Evolutionary conservation across 1,139 yeast species (phyloP).

Genomic region (Suhomyces guaymorum): DNA sequence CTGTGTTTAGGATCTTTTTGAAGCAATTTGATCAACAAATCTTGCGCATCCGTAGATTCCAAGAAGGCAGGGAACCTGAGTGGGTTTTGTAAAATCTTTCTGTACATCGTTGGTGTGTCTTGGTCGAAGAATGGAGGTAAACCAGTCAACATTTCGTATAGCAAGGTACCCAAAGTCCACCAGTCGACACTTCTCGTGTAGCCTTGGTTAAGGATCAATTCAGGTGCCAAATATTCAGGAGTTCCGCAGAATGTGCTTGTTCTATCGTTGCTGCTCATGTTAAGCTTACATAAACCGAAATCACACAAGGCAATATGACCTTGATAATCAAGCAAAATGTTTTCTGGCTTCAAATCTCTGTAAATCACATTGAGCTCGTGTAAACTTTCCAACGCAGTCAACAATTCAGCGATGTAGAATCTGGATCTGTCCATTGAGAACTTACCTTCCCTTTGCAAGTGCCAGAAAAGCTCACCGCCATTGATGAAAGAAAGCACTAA

Average conservation of each 20-base stretch:
- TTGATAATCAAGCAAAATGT: slow-evolving; percentile 87
- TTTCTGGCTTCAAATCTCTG: slow-evolving; percentile 94
- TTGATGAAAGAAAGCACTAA: slow-evolving; percentile 89
- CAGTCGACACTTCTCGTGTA: slow-evolving; percentile 95
- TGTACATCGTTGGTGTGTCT: slow-evolving; percentile 91
- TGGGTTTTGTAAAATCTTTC: slow-evolving; percentile 87
- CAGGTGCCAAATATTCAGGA: slow-evolving; percentile 96
- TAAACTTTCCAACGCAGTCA: slow-evolving; percentile 87
- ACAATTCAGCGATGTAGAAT: slow-evolving; percentile 89
- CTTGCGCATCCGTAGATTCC: slow-evolving; percentile 81
- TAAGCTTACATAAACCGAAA: slow-evolving; percentile 91
- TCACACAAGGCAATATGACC: slow-evolving; percentile 98
- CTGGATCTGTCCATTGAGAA: slow-evolving; percentile 88
- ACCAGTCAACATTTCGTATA: slow-evolving; percentile 96
- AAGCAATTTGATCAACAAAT: slow-evolving; percentile 70
- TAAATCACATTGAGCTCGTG: slow-evolving; percentile 91
- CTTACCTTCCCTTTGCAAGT: slow-evolving; percentile 86
- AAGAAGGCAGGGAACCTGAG: slow-evolving; percentile 84
- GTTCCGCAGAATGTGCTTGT: slow-evolving; percentile 97
- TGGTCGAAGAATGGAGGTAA: slow-evolving; percentile 89
- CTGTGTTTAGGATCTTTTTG: slow-evolving; percentile 85
- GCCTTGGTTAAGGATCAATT: slow-evolving; percentile 84
- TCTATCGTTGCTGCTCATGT: slow-evolving; percentile 85
- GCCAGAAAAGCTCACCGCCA: slow-evolving; percentile 97
- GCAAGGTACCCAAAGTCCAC: slow-evolving; percentile 94